phyloP scores from a whole-genome alignment of 176 grass and related monocot genomes.

The Oryza glaberrima region DNA sequence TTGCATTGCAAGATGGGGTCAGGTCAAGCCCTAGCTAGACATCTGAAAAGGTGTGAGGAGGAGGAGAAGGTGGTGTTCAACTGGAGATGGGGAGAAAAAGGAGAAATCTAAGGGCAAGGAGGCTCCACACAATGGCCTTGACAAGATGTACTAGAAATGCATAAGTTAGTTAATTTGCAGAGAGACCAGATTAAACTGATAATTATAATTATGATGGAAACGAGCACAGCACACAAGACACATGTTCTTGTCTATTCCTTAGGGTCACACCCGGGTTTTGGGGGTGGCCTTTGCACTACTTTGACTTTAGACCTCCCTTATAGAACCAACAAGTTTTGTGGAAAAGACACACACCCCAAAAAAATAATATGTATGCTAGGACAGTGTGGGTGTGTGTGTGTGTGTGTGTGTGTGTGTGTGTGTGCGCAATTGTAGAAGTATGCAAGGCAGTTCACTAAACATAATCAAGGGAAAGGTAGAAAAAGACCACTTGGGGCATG shows the following conservation, averaged over 20 bases:
- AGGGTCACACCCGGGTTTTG: conserved; percentile 71
- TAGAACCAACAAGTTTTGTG: conserved; percentile 42
- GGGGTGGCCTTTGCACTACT: conserved; percentile 70
- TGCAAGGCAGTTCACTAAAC: conserved; percentile 36
- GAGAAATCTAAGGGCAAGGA: conserved; percentile 48
- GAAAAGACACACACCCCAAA: conserved; percentile 12
- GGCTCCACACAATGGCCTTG: conserved; percentile 48
- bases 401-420: conserved; percentile 13
- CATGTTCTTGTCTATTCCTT: conserved; percentile 75
- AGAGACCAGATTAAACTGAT: conserved; percentile 34
- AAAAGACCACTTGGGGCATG: conserved; percentile 62
- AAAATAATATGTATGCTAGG: neutral
- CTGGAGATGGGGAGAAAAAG: conserved; percentile 30
- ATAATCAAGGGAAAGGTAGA: conserved; percentile 51
- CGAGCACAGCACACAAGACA: conserved; percentile 65
- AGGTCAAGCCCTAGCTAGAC: conserved; percentile 59
- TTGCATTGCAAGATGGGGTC: conserved; percentile 35
- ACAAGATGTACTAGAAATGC: conserved; percentile 41
- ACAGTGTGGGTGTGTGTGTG: neutral
- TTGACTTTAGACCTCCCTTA: conserved; percentile 66
- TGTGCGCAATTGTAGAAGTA: neutral
- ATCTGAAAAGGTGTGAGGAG: conserved; percentile 85
- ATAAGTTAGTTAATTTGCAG: conserved; percentile 44
- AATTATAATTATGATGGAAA: conserved; percentile 57
- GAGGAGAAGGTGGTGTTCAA: conserved; percentile 47